Evolutionary conservation across 495 filamentous ascomycete genomes (phyloP), one percentile per base, ranked within the genome.

Genomic region (Neurospora terricola): DNA sequence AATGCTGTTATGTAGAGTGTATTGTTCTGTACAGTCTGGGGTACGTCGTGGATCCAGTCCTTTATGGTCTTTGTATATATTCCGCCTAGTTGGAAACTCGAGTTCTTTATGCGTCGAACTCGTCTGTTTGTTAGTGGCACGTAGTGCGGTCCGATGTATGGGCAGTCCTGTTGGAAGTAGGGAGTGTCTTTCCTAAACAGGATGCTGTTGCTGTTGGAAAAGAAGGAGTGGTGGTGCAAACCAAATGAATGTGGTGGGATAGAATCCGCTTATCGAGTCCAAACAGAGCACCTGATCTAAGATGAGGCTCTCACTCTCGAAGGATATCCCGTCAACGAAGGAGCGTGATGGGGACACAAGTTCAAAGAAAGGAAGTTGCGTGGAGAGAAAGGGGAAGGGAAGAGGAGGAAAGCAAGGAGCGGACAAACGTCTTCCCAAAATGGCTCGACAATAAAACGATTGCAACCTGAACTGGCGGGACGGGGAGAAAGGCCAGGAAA

Each of bases 11-110:
- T 16, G 27, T 66, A 66, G 54, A 66, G 54, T 66, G 54, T 66
- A 66, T 66, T 66, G 54, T 66, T 66, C 14, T 34, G 54, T 62
- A 62, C 69, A 45, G 72, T 30, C 38, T 70, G 18, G 71, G 70
- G 40, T 43, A 59, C 16, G 70, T 62, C 37, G 34, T 70, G 62
- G 73, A 74, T 72, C 73, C 59, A 69, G 71, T 72, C 70, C 70
- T 69, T 72, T 69, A 66, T 66, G 14, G 54, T 66, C 54, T 66
- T 66, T 34, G 54, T 66, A 34, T 7, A 34, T 34, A 18, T 66
- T 66, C 54, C 54, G 27, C 16, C 23, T 62, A 27, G 54, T 62
- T 62, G 54, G 54, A 62, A 62, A 34, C 54, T 30, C 27, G 30
- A 66, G 54, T 66, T 66, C 54, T 66, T 66, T 66, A 66, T 66